Evolutionary conservation across 2,329 filamentous ascomycete genomes (phyloP).

Genomic region (Botrytis fabae): DNA sequence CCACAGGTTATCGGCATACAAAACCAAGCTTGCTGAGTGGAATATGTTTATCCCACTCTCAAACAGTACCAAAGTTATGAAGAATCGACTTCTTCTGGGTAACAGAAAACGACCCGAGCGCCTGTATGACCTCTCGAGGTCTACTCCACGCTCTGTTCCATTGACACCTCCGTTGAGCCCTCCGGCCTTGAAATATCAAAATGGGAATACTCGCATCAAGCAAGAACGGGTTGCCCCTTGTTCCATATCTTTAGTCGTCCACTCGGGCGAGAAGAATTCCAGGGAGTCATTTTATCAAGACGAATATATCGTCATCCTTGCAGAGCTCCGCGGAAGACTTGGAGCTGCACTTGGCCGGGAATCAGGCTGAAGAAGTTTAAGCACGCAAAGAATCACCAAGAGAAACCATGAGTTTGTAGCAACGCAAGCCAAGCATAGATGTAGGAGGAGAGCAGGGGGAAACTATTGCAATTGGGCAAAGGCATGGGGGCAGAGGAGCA

Average conservation of each 20-base stretch:
- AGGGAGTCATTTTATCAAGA: slow-evolving; percentile 18
- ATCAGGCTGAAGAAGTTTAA: slow-evolving; percentile 7
- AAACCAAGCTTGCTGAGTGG: slow-evolving; percentile 23
- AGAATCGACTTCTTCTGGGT: slow-evolving; percentile 6
- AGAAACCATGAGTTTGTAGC: neutral
- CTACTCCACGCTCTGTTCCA: slow-evolving; percentile 20
- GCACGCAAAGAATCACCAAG: neutral
- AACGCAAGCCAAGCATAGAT: neutral
- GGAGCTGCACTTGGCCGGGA: slow-evolving; percentile 15
- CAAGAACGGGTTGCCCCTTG: neutral
- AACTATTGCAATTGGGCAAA: neutral
- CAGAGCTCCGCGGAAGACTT: slow-evolving; percentile 18
- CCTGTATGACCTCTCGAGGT: neutral
- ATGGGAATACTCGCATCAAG: neutral
- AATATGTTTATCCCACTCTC: slow-evolving; percentile 20
- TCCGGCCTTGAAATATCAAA: neutral
- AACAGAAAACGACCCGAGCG: slow-evolving; percentile 11
- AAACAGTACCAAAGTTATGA: slow-evolving; percentile 1
- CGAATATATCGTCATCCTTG: slow-evolving; percentile 19
- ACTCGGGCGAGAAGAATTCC: slow-evolving; percentile 15
- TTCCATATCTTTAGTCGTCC: slow-evolving; percentile 18
- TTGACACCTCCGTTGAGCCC: slow-evolving; percentile 20
- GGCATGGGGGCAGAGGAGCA: neutral
- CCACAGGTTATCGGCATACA: slow-evolving; percentile 20
- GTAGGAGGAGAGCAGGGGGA: neutral